phyloP scores from a whole-genome alignment of 148 eudicot genomes.

The Nepenthes mirabilis region DNA sequence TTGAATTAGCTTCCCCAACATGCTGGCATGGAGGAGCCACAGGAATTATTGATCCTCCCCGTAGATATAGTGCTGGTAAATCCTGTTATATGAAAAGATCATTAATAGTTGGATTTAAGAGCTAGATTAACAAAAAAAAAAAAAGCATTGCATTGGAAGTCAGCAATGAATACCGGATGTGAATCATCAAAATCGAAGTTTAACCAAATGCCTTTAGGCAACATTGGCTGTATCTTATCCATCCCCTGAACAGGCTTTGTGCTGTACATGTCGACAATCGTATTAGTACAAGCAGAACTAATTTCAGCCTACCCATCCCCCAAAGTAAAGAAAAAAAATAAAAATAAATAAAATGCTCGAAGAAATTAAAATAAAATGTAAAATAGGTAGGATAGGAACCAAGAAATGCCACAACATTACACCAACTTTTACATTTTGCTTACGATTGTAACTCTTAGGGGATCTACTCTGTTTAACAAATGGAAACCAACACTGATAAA shows the following conservation, averaged over 20 bases:
- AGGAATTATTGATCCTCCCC: constrained; percentile 89
- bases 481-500: no score
- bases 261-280: constrained; percentile 27
- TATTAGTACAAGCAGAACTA: constrained; percentile 8
- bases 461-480: no score
- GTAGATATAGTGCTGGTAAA: constrained; percentile 68
- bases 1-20: constrained; percentile 63
- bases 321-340: not conserved
- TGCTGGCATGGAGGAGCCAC: constrained; percentile 62
- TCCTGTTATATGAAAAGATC: constrained; percentile 35
- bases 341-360: not conserved
- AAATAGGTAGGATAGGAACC: no score
- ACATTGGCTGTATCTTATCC: constrained; percentile 39
- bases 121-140: not conserved
- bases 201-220: constrained; percentile 85
- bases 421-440: not conserved
- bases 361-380: no score
- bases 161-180: constrained; percentile 66
- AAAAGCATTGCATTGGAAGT: not conserved
- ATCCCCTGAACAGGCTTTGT: constrained; percentile 41
- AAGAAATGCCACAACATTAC: not conserved
- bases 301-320: not conserved
- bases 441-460: no score
- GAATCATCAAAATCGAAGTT: constrained; percentile 89
- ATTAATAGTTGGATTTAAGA: constrained; percentile 1